phyloP scores from a whole-genome alignment of 495 filamentous ascomycete species.

The Hypoxylon lienhwacheense region DNA sequence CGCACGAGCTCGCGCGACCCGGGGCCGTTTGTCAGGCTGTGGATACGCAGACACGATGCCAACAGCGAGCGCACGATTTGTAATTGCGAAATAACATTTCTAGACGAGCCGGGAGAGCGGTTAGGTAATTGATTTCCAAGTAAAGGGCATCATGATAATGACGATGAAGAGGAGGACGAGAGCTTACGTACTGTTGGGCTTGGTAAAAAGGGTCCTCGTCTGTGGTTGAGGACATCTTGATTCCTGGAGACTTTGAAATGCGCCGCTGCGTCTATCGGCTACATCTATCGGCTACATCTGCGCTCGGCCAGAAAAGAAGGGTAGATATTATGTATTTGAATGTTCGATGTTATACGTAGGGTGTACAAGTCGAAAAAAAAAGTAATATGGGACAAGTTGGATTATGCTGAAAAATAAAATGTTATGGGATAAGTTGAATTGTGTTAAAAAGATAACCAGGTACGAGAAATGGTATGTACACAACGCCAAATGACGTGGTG shows the following conservation, averaged over 20 bases:
- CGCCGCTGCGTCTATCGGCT: slow-evolving; percentile 36
- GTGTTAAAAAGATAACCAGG: slow-evolving; percentile 5
- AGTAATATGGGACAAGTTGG: no score
- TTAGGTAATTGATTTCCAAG: slow-evolving; percentile 9
- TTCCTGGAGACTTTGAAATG: slow-evolving; percentile 46
- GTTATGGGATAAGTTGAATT: not conserved
- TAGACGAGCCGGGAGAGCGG: slow-evolving; percentile 40
- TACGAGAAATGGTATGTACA: slow-evolving; percentile 10
- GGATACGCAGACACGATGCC: slow-evolving; percentile 94
- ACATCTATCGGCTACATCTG: slow-evolving; percentile 34
- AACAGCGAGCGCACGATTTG: slow-evolving; percentile 80
- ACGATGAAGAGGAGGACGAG: not conserved
- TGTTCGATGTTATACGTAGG: no score
- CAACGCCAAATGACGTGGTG: slow-evolving; percentile 28
- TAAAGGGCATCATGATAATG: not conserved
- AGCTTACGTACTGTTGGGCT: slow-evolving; percentile 72
- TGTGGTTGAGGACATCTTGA: slow-evolving; percentile 73
- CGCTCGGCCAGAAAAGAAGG: no score
- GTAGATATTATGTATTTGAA: no score
- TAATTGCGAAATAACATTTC: slow-evolving; percentile 84
- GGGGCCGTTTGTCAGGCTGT: slow-evolving; percentile 64
- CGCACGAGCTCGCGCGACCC: slow-evolving; percentile 82
- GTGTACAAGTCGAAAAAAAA: no score
- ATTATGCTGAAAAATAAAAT: no score
- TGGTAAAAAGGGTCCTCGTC: slow-evolving; percentile 90